Base-by-base conservation (phyloP, 768 basidiomycete species). In the Podaxis rugospora region DNA sequence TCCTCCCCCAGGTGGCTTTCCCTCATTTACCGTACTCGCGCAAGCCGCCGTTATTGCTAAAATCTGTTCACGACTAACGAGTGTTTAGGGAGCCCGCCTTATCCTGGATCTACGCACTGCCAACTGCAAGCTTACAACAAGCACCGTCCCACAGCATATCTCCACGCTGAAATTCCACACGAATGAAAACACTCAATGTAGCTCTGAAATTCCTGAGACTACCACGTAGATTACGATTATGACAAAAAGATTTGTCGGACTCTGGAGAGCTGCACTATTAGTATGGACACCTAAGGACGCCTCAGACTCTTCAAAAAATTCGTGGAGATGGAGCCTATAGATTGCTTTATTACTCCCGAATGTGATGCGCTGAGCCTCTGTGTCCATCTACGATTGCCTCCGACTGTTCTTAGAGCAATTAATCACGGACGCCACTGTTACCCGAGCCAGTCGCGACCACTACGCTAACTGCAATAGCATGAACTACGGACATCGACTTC, bases 11-110 rank as follows among this genome's bases (percentile, higher is more conserved):
- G 59, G 32, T 60, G 51, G 59, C 59, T 54, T 23, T 44, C 59
- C 10, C 40, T 60, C 21, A 28, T 60, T 21, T 60, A 60, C 53
- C 54, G 51, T 36, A 60, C 42, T 18, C 46, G 59, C 13, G 51
- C 54, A 37, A 14, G 59, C 44, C 28, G 14, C 23, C 4, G n/a
- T 28, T 23, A 32, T 46, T 3, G 6, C 50, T n/a, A 5, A 3
- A 10, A 3, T 51, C n/a, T 40, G 27, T 2, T 32, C 23, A 28
- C 13, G 40, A 40, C 28, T 23, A 6, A 25, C 32, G 14, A 40
- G 4, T 7, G 2, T 11, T 3, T 28, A 60, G 59, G 59, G 51
- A 4, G 13, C 59, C 7, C 59, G 59, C n/a, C 40, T 53, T 2
- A 60, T 54, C 5, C 27, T 60, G 3, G 54, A 60, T 25, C n/a